A percentile compares a stretch with the other conserved stretches of the same genome.
These are phyloP conservation scores for Tulasnella sp. DNA, from an alignment of 768 basidiomycete species.

Conservation along the genomic window DNA sequence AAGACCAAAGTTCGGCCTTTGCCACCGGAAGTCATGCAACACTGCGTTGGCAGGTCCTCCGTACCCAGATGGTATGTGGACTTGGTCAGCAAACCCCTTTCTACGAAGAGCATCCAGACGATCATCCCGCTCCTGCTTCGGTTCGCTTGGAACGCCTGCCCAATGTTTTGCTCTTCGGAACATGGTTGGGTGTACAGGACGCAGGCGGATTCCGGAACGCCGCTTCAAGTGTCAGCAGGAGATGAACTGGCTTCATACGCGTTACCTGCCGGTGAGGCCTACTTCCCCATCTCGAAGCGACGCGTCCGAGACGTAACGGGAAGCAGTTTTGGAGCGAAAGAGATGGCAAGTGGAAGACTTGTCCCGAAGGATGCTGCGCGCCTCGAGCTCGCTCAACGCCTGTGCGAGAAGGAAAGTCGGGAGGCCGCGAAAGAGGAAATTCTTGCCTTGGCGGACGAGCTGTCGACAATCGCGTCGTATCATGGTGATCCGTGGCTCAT, in stretches of 20 bases:
- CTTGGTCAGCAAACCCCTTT: slow-evolving; percentile 35
- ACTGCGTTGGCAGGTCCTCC: too few species aligned
- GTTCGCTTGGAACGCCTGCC: slow-evolving; percentile 46
- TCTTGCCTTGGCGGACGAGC: slow-evolving; percentile 31
- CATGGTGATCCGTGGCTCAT: slow-evolving; percentile 23
- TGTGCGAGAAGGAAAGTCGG: slow-evolving; percentile 28
- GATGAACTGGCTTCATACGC: too few species aligned
- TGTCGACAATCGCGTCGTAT: slow-evolving; percentile 21
- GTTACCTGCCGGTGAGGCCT: not conserved
- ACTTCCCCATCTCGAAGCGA: not conserved
- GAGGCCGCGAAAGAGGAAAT: slow-evolving; percentile 30
- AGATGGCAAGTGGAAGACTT: not conserved
- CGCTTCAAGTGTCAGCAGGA: not conserved
- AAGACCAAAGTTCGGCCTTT: not conserved
- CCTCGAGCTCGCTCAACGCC: not conserved
- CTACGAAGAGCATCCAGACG: slow-evolving; percentile 34
- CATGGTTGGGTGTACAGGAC: slow-evolving; percentile 45
- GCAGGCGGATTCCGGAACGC: not conserved
- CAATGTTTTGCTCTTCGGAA: slow-evolving; percentile 40
- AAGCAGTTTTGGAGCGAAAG: not conserved
- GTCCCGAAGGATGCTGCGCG: not conserved
- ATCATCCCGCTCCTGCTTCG: slow-evolving; percentile 57
- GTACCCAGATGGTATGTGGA: slow-evolving; percentile 49
- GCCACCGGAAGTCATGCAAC: not conserved
- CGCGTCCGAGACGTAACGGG: slow-evolving; percentile 3